Evolutionary conservation across 208 protist species (phyloP).

Genomic region (Wallacemonas rigidus): DNA sequence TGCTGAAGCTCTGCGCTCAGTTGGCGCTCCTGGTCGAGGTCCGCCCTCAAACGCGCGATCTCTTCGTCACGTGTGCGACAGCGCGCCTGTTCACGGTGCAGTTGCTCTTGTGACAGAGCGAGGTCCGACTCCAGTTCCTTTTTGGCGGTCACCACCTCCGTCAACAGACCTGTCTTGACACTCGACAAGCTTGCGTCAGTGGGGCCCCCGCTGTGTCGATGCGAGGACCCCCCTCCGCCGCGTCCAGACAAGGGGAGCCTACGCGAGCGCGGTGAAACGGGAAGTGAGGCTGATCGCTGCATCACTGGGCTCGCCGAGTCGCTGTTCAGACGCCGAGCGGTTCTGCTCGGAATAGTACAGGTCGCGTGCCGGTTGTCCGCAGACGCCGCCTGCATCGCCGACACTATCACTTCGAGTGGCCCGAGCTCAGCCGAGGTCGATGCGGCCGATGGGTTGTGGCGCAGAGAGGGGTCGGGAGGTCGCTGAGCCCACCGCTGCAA

Average conservation of each 20-base stretch:
- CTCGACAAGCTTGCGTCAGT: not conserved
- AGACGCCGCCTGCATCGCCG: not conserved
- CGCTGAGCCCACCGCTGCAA: constrained; percentile 7
- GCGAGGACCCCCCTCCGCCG: not conserved
- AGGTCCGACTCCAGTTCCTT: constrained; percentile 29
- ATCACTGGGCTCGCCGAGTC: not conserved
- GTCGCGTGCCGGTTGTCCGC: not conserved
- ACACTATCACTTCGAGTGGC: not conserved
- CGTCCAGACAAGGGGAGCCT: not conserved
- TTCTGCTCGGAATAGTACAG: not conserved
- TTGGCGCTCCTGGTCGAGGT: constrained; percentile 42
- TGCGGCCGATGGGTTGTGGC: too few species aligned
- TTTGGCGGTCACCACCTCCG: constrained; percentile 29
- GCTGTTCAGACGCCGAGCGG: not conserved
- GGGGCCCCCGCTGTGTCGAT: not conserved
- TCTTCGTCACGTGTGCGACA: not conserved
- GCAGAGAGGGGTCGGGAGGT: not conserved
- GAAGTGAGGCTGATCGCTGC: constrained; percentile 18
- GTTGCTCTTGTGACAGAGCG: constrained; percentile 2
- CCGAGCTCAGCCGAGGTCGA: not conserved
- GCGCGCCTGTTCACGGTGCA: constrained; percentile 2
- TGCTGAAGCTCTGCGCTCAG: constrained; percentile 69
- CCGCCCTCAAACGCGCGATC: not conserved
- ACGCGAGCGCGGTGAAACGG: constrained; percentile 16
- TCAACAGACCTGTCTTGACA: constrained; percentile 24